phyloP scores from a whole-genome alignment of 139 green algal species.

The Chara braunii region DNA sequence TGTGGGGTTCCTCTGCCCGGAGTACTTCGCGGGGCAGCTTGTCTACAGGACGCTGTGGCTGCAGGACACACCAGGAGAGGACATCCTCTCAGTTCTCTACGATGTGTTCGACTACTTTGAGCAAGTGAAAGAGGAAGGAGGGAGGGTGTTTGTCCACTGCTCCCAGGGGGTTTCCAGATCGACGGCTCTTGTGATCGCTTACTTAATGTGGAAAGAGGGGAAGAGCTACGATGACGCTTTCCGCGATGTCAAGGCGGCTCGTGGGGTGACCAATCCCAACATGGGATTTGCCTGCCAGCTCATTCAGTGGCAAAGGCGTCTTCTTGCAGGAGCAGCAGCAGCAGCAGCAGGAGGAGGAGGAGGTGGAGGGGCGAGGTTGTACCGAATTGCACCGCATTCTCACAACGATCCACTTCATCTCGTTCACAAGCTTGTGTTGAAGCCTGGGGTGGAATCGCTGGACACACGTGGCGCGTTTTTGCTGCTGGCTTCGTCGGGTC shows the following conservation, averaged over 20 bases:
- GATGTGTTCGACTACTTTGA: slow-evolving; percentile 94
- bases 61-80: slow-evolving; percentile 74
- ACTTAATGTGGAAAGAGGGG: slow-evolving; percentile 77
- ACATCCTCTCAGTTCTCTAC: slow-evolving; percentile 86
- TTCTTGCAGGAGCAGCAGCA: no score
- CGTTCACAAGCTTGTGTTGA: slow-evolving; percentile 28
- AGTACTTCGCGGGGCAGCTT: slow-evolving; percentile 77
- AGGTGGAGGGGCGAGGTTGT: slow-evolving; percentile 14
- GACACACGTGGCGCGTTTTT: no score
- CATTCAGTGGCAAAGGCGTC: slow-evolving; percentile 78
- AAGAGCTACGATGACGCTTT: slow-evolving; percentile 76
- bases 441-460: no score
- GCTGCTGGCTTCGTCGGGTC: no score
- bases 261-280: slow-evolving; percentile 86
- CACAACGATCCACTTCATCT: slow-evolving; percentile 30
- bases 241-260: slow-evolving; percentile 60
- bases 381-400: slow-evolving; percentile 32
- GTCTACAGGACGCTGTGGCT: slow-evolving; percentile 81
- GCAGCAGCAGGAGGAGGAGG: neutral
- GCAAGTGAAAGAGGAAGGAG: slow-evolving; percentile 39
- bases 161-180: slow-evolving; percentile 84
- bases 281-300: slow-evolving; percentile 87
- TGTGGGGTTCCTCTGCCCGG: slow-evolving; percentile 78
- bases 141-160: slow-evolving; percentile 82
- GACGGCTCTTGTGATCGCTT: slow-evolving; percentile 78